Conservation (phyloP, 106 monocot genomes). For the Allium sativum region DNA sequence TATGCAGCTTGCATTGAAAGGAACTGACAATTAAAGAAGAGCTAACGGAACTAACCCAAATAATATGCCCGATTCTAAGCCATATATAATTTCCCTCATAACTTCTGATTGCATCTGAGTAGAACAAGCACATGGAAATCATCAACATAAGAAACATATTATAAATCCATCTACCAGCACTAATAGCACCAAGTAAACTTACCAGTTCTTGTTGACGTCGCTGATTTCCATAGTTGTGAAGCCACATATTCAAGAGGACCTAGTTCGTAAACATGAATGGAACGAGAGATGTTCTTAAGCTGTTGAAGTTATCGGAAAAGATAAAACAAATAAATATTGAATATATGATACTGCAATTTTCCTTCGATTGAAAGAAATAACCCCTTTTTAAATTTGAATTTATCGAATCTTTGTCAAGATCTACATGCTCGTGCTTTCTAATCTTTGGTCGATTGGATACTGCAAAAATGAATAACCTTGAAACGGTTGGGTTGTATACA, state of each 20-base stretch:
- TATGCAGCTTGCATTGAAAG: not conserved
- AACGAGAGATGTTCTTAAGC: conserved; percentile 1
- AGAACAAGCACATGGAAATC: too few species aligned
- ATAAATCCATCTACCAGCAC: too few species aligned
- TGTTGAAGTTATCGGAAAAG: not conserved
- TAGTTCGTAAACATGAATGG: conserved; percentile 13
- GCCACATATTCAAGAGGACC: conserved; percentile 72
- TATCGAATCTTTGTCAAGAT: too few species aligned
- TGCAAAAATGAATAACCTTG: not conserved
- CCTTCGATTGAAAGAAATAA: too few species aligned
- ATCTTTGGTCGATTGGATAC: not conserved
- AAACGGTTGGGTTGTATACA: conserved; percentile 24
- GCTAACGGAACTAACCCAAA: conserved; percentile 46
- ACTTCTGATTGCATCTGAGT: conserved; percentile 72
- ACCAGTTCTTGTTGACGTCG: conserved; percentile 82
- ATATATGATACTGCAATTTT: too few species aligned
- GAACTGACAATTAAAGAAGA: not conserved
- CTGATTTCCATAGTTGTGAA: conserved; percentile 59
- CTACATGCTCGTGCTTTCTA: not conserved
- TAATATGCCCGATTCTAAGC: conserved; percentile 94
- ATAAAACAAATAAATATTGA: not conserved
- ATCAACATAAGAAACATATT: too few species aligned
- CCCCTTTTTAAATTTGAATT: too few species aligned
- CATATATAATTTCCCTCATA: conserved; percentile 84
- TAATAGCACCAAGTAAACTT: not conserved